Percentiles rank a stretch among this genome's conserved stretches.
Evolutionary conservation across 2,329 filamentous ascomycete genomes (phyloP).

Genomic region (Blumeria graminis): DNA sequence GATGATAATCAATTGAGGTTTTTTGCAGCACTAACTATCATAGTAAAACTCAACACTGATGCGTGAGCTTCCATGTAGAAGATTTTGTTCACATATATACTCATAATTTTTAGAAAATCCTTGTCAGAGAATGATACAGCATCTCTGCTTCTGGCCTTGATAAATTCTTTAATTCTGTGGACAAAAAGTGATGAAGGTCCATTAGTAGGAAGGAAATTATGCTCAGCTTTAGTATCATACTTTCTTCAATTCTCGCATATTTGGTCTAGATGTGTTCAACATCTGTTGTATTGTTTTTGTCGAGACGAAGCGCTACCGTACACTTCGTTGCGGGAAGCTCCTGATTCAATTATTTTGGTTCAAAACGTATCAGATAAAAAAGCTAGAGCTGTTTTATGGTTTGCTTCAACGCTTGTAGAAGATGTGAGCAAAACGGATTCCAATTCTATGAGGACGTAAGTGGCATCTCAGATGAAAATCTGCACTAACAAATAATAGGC

Average conservation of each 20-base stretch:
- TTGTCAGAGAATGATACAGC: conserved; percentile 26
- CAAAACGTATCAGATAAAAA: conserved; percentile 23
- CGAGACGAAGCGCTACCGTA: conserved; percentile 22
- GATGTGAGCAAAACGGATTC: conserved; percentile 44
- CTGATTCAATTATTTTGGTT: conserved; percentile 22
- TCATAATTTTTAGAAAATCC: conserved; percentile 17
- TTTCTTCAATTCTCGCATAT: conserved; percentile 44
- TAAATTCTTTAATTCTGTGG: conserved; percentile 36
- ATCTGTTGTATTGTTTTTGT: conserved; percentile 35
- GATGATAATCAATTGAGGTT: conserved; percentile 59
- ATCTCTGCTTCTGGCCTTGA: conserved; percentile 33
- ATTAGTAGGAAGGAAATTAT: conserved; percentile 49
- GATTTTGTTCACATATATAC: not conserved
- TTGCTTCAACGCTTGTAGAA: conserved; percentile 36
- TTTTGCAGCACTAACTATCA: conserved; percentile 79
- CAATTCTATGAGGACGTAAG: conserved; percentile 30
- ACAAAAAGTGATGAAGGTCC: conserved; percentile 26
- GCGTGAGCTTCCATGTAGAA: conserved; percentile 25
- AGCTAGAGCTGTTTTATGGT: conserved; percentile 36
- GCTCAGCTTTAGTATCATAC: conserved; percentile 52
- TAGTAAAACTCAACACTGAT: conserved; percentile 84
- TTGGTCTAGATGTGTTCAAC: conserved; percentile 41
- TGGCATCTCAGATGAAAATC: conserved; percentile 2
- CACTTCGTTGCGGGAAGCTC: conserved; percentile 21
- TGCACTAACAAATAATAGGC: conserved; percentile 10